A percentile compares a stretch with the other conserved stretches of the same genome.
Evolutionary conservation across 768 basidiomycete genomes (phyloP).

Genomic region (Hygrocybe punicea): DNA sequence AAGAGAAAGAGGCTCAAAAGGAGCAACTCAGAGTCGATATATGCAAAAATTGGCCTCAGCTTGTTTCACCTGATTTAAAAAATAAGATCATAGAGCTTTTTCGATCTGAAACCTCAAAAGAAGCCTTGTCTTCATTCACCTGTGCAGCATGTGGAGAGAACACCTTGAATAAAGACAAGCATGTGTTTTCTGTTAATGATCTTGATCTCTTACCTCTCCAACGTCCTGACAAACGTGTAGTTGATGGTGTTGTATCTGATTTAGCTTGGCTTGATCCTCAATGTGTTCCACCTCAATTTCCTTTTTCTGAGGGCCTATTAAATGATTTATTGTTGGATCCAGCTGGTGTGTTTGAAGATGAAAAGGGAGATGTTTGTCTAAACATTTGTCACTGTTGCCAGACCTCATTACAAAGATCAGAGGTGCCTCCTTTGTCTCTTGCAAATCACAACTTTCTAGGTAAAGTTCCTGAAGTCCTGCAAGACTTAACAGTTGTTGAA

Average conservation of each 20-base stretch:
- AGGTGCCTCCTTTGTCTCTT: slow-evolving; percentile 26
- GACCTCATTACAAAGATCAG: slow-evolving; percentile 5
- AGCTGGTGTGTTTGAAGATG: background rate
- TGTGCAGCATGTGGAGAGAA: too few relatives aligned
- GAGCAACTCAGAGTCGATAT: background rate
- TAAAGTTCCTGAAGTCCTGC: slow-evolving; percentile 25
- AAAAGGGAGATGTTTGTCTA: background rate
- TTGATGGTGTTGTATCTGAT: background rate
- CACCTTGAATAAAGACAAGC: too few relatives aligned
- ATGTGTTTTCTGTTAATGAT: background rate
- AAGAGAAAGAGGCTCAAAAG: background rate
- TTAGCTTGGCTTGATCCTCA: slow-evolving; percentile 1
- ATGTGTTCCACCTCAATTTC: background rate
- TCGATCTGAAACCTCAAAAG: too few relatives aligned
- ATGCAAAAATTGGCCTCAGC: too few relatives aligned
- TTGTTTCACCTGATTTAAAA: too few relatives aligned
- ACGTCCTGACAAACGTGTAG: background rate
- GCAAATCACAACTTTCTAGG: slow-evolving; percentile 35
- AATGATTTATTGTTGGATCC: slow-evolving; percentile 5
- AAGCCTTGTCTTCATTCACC: too few relatives aligned
- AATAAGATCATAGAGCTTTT: too few relatives aligned
- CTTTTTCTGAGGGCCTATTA: background rate
- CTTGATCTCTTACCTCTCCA: background rate
- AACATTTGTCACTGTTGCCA: slow-evolving; percentile 24
- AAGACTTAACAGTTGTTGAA: slow-evolving; percentile 27